Base-by-base conservation (phyloP, 768 basidiomycete genomes). In the Pulveroboletus sp. region DNA sequence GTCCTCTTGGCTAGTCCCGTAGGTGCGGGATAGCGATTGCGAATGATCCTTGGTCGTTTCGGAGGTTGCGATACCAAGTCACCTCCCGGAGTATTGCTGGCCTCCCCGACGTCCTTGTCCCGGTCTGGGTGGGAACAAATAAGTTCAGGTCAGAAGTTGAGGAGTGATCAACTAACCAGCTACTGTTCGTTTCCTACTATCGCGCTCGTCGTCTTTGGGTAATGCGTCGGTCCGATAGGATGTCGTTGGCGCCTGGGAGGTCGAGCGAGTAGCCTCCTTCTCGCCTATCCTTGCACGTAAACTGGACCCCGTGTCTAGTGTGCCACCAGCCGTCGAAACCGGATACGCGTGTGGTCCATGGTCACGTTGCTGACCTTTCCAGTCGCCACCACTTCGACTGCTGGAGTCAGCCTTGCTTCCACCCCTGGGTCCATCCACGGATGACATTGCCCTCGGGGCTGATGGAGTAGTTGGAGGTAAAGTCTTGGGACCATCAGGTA, bases 381-480 rank as follows among this genome's bases (percentile, higher is more conserved):
- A 79, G 32, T 80, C 77, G 39, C 79, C 75, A 45, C 79, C 73
- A 46, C 75, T 49, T 51, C 67, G 75, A 31, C 59, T 65, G 37
- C 65, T 49, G 36, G 63, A 49, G 38, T 79, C 78, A 14, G 60
- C 57, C 63, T 78, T 82, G 44, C 55, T 61, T 5, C 55, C 57
- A 30, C 62, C 58, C 52, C 78, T 71, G 10, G 72, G 59, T 27
- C 67, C 52, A 40, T 81, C 79, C 39, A 65, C 65, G 14, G 74
- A 69, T 15, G 81, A 77, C 85, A 86, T 86, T 3, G 84, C 83
- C 56, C 86, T 76, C 8, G 86, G 86, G 8, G 76, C 86, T 36
- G 84, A 86, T 17, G 85, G 85, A 5, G 81, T 80, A 36, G 69
- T 77, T 9, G 82, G 73, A 10, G 82, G 80, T 32, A 81, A 65